These are phyloP conservation scores for Tricholoma bakamatsutake DNA, from an alignment of 768 basidiomycete genomes.

Conservation along the genomic window DNA sequence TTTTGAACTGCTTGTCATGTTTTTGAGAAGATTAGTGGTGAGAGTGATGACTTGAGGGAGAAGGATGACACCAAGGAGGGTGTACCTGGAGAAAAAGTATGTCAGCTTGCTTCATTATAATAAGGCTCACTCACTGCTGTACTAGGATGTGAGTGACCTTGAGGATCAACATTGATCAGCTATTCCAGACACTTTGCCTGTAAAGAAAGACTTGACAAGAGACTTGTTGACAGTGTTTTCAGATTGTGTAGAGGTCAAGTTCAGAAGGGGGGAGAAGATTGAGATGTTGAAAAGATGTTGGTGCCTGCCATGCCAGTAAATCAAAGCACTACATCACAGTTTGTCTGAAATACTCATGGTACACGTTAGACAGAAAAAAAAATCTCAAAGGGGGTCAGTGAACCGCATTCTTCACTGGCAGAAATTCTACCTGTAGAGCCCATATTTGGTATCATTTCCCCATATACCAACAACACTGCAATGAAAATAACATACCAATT, in stretches of 20 bases:
- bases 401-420: slow-evolving; percentile 7
- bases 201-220: too few species aligned
- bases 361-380: not conserved
- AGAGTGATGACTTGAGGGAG: not conserved
- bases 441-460: slow-evolving; percentile 12
- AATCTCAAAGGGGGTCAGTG: not conserved
- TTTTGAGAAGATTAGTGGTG: not conserved
- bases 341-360: not conserved
- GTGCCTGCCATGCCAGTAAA: not conserved
- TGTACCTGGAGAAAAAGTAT: too few species aligned
- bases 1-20: too few species aligned
- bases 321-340: not conserved
- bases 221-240: not conserved
- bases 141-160: not conserved
- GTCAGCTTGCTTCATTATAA: too few species aligned
- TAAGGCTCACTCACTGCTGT: too few species aligned
- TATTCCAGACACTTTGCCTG: not conserved
- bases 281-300: not conserved
- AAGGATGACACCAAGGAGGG: too few species aligned
- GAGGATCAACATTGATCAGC: not conserved
- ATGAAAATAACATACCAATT: slow-evolving; percentile 6
- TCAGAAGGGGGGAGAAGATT: not conserved
- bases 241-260: not conserved
- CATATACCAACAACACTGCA: not conserved
- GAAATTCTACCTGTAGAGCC: slow-evolving; percentile 7